A percentile compares a stretch with the other conserved stretches of the same genome.
Evolutionary conservation across 1,284 basidiomycete genomes (phyloP).

Genomic region (Abortiporus biennis): DNA sequence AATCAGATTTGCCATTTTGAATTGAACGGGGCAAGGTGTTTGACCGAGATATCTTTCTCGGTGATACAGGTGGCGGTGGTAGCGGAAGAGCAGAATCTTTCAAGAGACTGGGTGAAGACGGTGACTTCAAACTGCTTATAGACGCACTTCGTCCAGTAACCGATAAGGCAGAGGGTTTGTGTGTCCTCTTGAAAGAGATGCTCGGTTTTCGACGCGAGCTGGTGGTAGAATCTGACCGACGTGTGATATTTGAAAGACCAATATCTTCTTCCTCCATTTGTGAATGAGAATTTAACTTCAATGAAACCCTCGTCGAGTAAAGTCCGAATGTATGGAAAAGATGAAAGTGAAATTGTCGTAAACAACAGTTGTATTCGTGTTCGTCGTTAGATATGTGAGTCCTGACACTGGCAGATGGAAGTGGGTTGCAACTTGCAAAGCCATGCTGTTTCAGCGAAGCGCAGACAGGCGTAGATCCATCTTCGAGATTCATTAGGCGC

Average conservation of each 20-base stretch:
- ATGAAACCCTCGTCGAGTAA: slow-evolving; percentile 1
- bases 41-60: slow-evolving; percentile 28
- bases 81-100: slow-evolving; percentile 13
- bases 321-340: not conserved
- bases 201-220: slow-evolving; percentile 5
- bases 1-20: slow-evolving; percentile 10
- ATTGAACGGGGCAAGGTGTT: slow-evolving; percentile 32
- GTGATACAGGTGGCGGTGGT: slow-evolving; percentile 4
- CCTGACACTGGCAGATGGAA: not conserved
- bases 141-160: slow-evolving; percentile 4
- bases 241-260: slow-evolving; percentile 21
- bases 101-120: slow-evolving; percentile 25
- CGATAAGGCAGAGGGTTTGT: slow-evolving; percentile 11
- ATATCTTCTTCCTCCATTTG: slow-evolving; percentile 25
- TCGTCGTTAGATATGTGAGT: too few relatives aligned
- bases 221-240: slow-evolving; percentile 12
- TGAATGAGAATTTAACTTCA: slow-evolving; percentile 1
- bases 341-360: not conserved
- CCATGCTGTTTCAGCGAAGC: not conserved
- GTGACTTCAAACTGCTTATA: slow-evolving; percentile 18
- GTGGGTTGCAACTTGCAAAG: not conserved
- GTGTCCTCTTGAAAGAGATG: slow-evolving; percentile 10
- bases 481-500: not conserved
- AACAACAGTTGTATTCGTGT: too few relatives aligned
- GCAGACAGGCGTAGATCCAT: not conserved